Conservation (phyloP, 495 filamentous ascomycete genomes). For the Lasiosphaeria hispida region DNA sequence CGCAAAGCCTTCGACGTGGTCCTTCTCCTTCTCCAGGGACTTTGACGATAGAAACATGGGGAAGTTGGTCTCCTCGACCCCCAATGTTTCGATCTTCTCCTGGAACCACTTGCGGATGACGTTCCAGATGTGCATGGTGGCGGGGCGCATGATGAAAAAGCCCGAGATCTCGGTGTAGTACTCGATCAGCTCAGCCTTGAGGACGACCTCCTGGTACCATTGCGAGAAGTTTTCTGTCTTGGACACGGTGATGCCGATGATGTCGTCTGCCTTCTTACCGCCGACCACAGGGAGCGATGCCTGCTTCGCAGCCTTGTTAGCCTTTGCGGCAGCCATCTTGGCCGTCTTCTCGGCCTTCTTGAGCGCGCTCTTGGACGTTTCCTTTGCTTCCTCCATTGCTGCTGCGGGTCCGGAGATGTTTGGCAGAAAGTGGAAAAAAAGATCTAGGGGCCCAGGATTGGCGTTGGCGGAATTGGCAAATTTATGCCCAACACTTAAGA, state of each 20-base stretch:
- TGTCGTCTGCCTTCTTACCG: constrained; percentile 53
- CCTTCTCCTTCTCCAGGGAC: constrained; percentile 90
- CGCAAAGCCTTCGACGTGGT: constrained; percentile 95
- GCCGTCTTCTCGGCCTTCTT: constrained; percentile 70
- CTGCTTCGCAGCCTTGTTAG: constrained; percentile 63
- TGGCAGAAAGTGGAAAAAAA: not conserved
- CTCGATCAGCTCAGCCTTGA: constrained; percentile 92
- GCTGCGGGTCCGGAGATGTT: constrained; percentile 5
- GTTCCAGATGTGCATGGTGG: constrained; percentile 90
- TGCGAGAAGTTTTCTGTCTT: constrained; percentile 85
- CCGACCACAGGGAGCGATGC: constrained; percentile 44
- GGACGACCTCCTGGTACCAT: constrained; percentile 96
- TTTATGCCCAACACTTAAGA: constrained; percentile 9
- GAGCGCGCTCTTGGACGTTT: constrained; percentile 65
- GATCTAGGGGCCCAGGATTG: constrained; percentile 6
- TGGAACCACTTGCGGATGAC: constrained; percentile 89
- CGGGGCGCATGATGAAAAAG: constrained; percentile 89
- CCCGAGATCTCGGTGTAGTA: constrained; percentile 74
- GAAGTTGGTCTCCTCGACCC: constrained; percentile 93
- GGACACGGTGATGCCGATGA: constrained; percentile 81
- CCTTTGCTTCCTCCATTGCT: constrained; percentile 44
- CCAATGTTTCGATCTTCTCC: constrained; percentile 77
- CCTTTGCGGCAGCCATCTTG: constrained; percentile 64
- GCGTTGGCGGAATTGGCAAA: not conserved
- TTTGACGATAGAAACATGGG: constrained; percentile 90